Conservation (phyloP, 306 rosid genomes). For the Adenanthera pavonina region DNA sequence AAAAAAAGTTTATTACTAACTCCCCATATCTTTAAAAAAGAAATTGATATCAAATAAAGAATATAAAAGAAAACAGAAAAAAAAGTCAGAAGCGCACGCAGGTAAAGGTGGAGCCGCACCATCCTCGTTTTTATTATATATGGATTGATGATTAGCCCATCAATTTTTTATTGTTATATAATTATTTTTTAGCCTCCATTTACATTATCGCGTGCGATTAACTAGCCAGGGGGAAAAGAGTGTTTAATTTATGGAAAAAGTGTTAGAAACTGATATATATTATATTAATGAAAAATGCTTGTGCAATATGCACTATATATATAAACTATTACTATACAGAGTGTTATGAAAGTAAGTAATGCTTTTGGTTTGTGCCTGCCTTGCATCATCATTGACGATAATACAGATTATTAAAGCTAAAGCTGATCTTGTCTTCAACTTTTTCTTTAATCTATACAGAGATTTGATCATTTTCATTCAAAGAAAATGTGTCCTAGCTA, state of each 20-base stretch:
- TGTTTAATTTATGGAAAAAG: not conserved
- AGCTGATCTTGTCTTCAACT: slow-evolving; percentile 35
- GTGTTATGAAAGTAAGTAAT: not conserved
- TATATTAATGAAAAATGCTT: not conserved
- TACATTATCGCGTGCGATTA: not conserved
- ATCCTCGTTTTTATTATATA: too few species aligned
- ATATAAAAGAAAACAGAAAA: too few species aligned
- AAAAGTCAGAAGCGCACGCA: too few species aligned
- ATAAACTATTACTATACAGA: not conserved
- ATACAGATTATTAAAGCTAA: slow-evolving; percentile 37
- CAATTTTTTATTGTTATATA: not conserved
- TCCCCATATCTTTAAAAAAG: too few species aligned
- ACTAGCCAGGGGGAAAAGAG: not conserved
- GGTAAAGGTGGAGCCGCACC: too few species aligned
- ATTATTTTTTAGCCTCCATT: not conserved
- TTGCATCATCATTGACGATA: slow-evolving; percentile 19
- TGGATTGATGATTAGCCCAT: not conserved
- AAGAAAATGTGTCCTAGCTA: not conserved
- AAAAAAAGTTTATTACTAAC: too few species aligned
- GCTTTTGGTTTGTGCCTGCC: not conserved
- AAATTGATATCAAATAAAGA: too few species aligned
- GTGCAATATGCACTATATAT: not conserved
- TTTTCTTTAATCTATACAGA: not conserved
- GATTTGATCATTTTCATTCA: not conserved
- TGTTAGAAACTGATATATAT: not conserved